Percentiles rank a stretch among this genome's conserved stretches.
Evolutionary conservation across 2,329 filamentous ascomycete species (phyloP).

Genomic region (Alternaria incomplexa): DNA sequence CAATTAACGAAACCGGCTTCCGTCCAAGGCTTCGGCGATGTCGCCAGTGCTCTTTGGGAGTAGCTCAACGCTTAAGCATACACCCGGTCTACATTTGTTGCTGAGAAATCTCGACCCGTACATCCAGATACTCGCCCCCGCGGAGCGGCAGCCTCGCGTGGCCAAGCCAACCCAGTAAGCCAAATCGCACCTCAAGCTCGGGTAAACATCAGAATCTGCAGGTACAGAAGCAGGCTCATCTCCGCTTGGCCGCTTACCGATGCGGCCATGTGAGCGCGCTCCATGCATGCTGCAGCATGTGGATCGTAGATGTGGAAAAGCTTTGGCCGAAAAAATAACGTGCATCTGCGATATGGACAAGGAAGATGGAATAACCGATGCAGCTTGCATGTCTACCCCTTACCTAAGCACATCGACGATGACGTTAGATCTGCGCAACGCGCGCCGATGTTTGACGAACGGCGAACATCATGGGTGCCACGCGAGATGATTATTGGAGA

Average conservation of each 20-base stretch:
- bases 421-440: conserved; percentile 6
- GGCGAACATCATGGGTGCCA: conserved; percentile 1
- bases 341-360: neutral
- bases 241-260: conserved; percentile 7
- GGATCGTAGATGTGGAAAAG: neutral
- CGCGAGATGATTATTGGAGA: conserved; percentile 2
- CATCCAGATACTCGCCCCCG: conserved; percentile 7
- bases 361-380: neutral
- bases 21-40: conserved; percentile 5
- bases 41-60: neutral
- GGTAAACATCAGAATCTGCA: conserved; percentile 1
- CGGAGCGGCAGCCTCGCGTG: conserved; percentile 11
- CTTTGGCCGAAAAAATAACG: neutral
- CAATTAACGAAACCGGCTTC: neutral
- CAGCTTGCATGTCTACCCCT: neutral
- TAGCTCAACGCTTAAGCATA: conserved; percentile 9
- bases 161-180: neutral
- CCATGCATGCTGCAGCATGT: neutral
- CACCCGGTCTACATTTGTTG: conserved; percentile 4
- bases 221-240: conserved; percentile 9
- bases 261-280: neutral
- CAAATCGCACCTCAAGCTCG: neutral
- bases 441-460: conserved; percentile 1
- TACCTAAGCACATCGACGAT: conserved; percentile 4
- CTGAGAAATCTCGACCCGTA: conserved; percentile 11